These are phyloP conservation scores for Colletotrichum brevisporum DNA, from an alignment of 2,329 filamentous ascomycete species.

Conservation along the genomic window DNA sequence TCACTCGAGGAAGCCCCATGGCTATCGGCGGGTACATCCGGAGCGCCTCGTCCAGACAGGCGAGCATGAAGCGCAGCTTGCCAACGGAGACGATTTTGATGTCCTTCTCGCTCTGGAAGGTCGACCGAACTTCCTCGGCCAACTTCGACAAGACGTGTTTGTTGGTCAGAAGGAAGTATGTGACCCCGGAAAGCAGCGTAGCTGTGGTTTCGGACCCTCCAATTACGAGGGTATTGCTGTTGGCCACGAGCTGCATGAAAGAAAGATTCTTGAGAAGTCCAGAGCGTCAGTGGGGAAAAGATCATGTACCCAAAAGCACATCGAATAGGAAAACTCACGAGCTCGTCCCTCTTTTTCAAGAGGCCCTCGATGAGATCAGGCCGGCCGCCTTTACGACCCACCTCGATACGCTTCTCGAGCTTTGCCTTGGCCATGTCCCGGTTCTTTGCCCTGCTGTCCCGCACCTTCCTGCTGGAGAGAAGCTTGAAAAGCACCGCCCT, in stretches of 20 bases:
- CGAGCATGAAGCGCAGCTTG: conserved; percentile 54
- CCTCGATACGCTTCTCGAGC: conserved; percentile 32
- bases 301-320: no score
- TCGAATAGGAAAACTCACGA: not conserved
- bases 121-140: conserved; percentile 53
- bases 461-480: not conserved
- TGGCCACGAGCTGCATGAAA: conserved; percentile 42
- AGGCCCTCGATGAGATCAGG: conserved; percentile 43
- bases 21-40: conserved; percentile 46
- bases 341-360: conserved; percentile 34
- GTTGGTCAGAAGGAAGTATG: conserved; percentile 54
- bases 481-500: conserved; percentile 7
- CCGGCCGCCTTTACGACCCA: conserved; percentile 16
- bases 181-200: conserved; percentile 55
- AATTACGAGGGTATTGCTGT: conserved; percentile 43
- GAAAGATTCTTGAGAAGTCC: conserved; percentile 41
- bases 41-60: conserved; percentile 56
- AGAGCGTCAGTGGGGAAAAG: not conserved
- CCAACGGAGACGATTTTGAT: conserved; percentile 51
- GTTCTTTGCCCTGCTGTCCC: not conserved
- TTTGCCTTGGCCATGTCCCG: conserved; percentile 14
- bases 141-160: conserved; percentile 47
- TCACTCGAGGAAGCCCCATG: not conserved
- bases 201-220: conserved; percentile 61
- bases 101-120: conserved; percentile 52